Evolutionary conservation across 2,329 filamentous ascomycete genomes (phyloP).

Genomic region (Aureobasidium musti): DNA sequence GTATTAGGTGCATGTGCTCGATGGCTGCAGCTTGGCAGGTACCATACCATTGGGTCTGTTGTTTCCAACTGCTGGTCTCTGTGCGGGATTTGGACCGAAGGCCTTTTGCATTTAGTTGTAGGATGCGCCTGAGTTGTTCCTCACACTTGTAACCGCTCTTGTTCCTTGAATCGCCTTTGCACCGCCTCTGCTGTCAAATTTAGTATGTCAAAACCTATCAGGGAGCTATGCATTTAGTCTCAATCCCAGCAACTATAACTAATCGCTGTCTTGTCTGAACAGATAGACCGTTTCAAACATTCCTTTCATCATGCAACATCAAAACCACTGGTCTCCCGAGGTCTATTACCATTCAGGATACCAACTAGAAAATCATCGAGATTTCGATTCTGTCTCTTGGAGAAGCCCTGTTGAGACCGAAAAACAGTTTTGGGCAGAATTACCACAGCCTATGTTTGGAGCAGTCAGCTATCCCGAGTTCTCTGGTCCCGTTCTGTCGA

Average conservation of each 20-base stretch:
- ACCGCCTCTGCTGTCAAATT: constrained; percentile 10
- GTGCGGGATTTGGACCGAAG: constrained; percentile 8
- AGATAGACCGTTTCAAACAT: background rate
- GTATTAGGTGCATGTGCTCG: constrained; percentile 18
- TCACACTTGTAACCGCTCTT: background rate
- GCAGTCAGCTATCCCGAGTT: background rate
- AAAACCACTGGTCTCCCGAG: constrained; percentile 2
- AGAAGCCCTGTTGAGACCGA: background rate
- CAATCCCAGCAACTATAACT: background rate
- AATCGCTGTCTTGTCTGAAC: background rate
- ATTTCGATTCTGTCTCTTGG: background rate
- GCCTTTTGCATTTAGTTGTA: constrained; percentile 10
- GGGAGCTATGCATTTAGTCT: background rate
- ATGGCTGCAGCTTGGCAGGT: constrained; percentile 3
- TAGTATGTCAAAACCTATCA: background rate
- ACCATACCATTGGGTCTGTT: constrained; percentile 9
- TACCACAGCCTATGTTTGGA: background rate
- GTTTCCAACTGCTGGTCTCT: constrained; percentile 3
- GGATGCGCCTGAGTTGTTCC: constrained; percentile 8
- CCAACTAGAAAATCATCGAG: background rate
- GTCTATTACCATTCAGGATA: background rate
- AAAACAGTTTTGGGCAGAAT: constrained; percentile 3
- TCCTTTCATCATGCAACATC: constrained; percentile 6
- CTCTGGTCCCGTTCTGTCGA: background rate
- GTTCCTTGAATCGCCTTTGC: background rate